Evolutionary conservation across 495 filamentous ascomycete genomes (phyloP), one percentile per base, ranked within the genome.

Genomic region (Aspergillus affinis): DNA sequence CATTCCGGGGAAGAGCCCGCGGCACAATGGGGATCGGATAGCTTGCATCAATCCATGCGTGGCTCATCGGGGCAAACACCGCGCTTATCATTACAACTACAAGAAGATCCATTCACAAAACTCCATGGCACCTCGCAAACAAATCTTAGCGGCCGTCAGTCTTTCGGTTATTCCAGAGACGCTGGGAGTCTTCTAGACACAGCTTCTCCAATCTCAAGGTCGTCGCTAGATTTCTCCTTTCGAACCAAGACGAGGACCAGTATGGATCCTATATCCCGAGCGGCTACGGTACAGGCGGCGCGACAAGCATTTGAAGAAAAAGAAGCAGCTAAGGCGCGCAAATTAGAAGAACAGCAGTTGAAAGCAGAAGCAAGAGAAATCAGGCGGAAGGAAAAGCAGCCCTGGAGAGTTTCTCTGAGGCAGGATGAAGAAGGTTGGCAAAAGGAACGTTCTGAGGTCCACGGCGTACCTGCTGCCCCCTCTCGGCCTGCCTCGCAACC

Each of bases 301-400:
- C 81, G 83, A 13, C 78, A 79, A 59, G 82, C 83, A 4, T 86
- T 85, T 62, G 72, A 80, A 55, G 81, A 86, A 57, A 82, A 82
- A 60, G 82, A 86, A 65, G 82, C 75, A n/a, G 82, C 81, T 9
- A 86, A 87, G 61, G 78, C 75, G 21, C 77, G 74, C 27, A 82
- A 84, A 55, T 71, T 82, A 48, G 80, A 85, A 57, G 75, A 82
- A 59, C 81, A 82, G 54, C 83, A 81, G 51, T 73, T 75, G 54
- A 83, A 82, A 73, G 70, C 77, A 17, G 71, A 80, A 68, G 70
- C 78, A 63, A 70, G 66, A 45, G 72, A 81, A 32, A 72, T 68
- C 45, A 75, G 74, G 6, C 69, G 74, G 18, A 70, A 61, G 26
- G 61, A 66, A 47, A 75, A 73, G 57, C 74, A 74, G 27, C 48